Percentiles rank a stretch among this genome's conserved stretches.
phyloP scores from a whole-genome alignment of 495 filamentous ascomycete genomes.

The Letharia columbiana region DNA sequence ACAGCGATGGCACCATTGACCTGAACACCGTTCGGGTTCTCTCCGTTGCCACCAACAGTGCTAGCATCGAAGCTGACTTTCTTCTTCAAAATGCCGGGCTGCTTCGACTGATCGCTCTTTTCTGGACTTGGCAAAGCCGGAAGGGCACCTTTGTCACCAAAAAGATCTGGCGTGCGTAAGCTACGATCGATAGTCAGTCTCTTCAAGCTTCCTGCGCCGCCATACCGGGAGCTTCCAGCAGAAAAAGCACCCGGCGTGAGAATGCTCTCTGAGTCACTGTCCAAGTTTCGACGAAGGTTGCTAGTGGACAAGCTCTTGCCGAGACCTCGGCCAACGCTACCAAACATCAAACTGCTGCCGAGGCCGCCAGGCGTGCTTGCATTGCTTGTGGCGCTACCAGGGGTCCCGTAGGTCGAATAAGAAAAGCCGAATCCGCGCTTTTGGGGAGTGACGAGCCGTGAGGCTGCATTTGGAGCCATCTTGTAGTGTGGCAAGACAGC shows the following conservation, averaged over 20 bases:
- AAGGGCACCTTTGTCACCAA: constrained; percentile 42
- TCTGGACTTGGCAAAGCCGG: constrained; percentile 28
- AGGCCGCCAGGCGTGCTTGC: constrained; percentile 60
- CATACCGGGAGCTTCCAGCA: constrained; percentile 52
- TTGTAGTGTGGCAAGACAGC: constrained; percentile 80
- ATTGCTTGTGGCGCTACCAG: constrained; percentile 57
- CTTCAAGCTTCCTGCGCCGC: constrained; percentile 63
- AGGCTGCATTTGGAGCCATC: constrained; percentile 70
- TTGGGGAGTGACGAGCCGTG: constrained; percentile 71
- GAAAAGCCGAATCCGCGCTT: constrained; percentile 75
- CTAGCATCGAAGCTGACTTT: constrained; percentile 81
- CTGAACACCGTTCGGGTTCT: constrained; percentile 21
- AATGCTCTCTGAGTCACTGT: constrained; percentile 66
- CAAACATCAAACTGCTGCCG: constrained; percentile 56
- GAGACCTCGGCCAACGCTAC: constrained; percentile 44
- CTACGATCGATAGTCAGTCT: constrained; percentile 83
- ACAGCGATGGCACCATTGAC: constrained; percentile 36
- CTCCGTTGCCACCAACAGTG: constrained; percentile 35
- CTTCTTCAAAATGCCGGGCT: constrained; percentile 54
- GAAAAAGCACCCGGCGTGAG: constrained; percentile 81
- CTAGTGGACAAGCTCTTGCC: constrained; percentile 56
- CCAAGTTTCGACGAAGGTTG: constrained; percentile 58
- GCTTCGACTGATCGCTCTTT: constrained; percentile 31
- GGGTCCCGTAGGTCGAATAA: constrained; percentile 81
- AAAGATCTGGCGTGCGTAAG: constrained; percentile 62